Conservation (phyloP, 345 rosid species). For the Trapa bicornis region DNA sequence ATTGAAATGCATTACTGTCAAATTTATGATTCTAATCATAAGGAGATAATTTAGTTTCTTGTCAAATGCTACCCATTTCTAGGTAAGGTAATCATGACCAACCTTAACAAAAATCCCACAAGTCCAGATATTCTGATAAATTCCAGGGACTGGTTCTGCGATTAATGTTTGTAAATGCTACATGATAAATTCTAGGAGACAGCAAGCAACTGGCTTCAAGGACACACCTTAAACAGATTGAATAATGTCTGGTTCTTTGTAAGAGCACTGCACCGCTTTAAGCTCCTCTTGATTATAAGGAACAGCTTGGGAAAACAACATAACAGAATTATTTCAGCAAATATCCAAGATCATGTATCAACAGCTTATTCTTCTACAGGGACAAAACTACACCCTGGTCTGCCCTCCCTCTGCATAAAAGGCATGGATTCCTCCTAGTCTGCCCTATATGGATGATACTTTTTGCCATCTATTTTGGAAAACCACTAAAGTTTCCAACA, state of each 20-base stretch:
- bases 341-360: neutral
- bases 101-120: neutral
- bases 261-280: slow-evolving; percentile 86
- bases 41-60: neutral
- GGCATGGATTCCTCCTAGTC: neutral
- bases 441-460: neutral
- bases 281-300: slow-evolving; percentile 86
- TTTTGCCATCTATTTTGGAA: neutral
- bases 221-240: slow-evolving; percentile 72
- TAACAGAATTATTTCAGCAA: neutral
- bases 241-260: slow-evolving; percentile 78
- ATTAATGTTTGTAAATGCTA: neutral
- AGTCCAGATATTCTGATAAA: neutral
- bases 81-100: neutral
- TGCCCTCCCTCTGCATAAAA: neutral
- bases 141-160: neutral
- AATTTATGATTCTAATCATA: neutral
- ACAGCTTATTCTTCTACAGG: neutral
- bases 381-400: neutral
- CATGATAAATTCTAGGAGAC: neutral
- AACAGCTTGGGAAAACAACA: slow-evolving; percentile 46
- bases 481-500: neutral
- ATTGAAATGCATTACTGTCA: neutral
- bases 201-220: neutral
- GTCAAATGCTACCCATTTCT: neutral